Conservation (phyloP, 164 flowering plant species). For the Malania oleifera region DNA sequence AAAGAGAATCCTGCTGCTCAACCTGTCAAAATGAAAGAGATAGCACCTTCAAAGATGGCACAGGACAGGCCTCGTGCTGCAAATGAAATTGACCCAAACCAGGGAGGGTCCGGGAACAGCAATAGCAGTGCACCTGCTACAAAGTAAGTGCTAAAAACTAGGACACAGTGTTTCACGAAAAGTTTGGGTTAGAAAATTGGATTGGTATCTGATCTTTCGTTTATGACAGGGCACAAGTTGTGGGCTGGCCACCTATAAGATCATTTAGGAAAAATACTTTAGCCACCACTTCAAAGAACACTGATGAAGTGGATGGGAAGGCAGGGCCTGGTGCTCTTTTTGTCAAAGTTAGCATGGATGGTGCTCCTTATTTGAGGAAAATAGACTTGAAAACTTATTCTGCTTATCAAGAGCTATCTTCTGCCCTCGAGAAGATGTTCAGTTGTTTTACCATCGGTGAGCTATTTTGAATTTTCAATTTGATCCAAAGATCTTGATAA, state of each 20-base stretch:
- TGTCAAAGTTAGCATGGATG: slow-evolving; percentile 46
- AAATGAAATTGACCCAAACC: slow-evolving; percentile 16
- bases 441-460: slow-evolving; percentile 45
- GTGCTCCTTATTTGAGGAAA: slow-evolving; percentile 47
- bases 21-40: slow-evolving; percentile 21
- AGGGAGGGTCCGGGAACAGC: slow-evolving; percentile 16
- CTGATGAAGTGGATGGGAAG: slow-evolving; percentile 33
- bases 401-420: slow-evolving; percentile 34
- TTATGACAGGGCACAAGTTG: slow-evolving; percentile 35
- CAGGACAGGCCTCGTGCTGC: slow-evolving; percentile 19
- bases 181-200: neutral
- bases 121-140: slow-evolving; percentile 28
- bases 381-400: slow-evolving; percentile 34
- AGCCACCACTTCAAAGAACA: slow-evolving; percentile 23
- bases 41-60: slow-evolving; percentile 5
- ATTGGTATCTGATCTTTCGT: slow-evolving; percentile 1
- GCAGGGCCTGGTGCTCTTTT: slow-evolving; percentile 27
- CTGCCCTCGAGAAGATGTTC: slow-evolving; percentile 48
- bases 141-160: slow-evolving; percentile 21
- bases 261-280: slow-evolving; percentile 35
- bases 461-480: slow-evolving; percentile 6
- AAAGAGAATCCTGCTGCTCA: slow-evolving; percentile 31
- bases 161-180: neutral
- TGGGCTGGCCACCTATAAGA: slow-evolving; percentile 48
- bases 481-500: neutral